Conservation (phyloP, 768 basidiomycete genomes). For the Leccinum truebloodii region DNA sequence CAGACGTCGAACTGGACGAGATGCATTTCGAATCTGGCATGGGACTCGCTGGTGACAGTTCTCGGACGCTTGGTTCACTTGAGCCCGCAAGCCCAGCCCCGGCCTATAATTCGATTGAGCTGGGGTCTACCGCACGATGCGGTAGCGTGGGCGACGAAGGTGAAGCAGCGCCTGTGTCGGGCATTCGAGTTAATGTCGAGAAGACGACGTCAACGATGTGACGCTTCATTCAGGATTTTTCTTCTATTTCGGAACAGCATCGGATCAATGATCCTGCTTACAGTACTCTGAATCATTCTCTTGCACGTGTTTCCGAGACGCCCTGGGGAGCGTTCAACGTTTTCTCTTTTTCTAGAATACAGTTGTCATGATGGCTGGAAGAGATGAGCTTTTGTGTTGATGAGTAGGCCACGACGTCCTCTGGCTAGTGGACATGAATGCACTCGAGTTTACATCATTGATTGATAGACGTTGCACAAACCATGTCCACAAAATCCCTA, state of each 20-base stretch:
- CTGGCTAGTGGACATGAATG: too few species aligned
- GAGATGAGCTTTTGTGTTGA: conserved; percentile 14
- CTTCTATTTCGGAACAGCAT: conserved; percentile 26
- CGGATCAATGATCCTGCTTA: conserved; percentile 28
- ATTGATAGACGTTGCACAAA: too few species aligned
- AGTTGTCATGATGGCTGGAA: conserved; percentile 13
- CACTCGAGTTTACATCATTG: too few species aligned
- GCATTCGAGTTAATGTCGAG: conserved; percentile 64
- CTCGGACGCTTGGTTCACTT: conserved; percentile 33
- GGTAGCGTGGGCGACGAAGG: conserved; percentile 25
- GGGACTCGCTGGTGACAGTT: conserved; percentile 50
- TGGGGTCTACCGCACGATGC: conserved; percentile 18
- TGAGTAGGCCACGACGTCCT: neutral
- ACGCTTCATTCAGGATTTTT: conserved; percentile 12
- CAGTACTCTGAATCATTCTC: conserved; percentile 18
- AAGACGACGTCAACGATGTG: conserved; percentile 55
- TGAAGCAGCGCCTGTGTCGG: conserved; percentile 28
- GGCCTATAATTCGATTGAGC: conserved; percentile 47
- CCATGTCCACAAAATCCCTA: too few species aligned
- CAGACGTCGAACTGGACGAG: conserved; percentile 58
- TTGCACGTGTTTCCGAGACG: conserved; percentile 19
- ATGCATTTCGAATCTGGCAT: conserved; percentile 50
- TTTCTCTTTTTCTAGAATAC: conserved; percentile 26
- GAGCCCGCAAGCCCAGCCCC: conserved; percentile 51
- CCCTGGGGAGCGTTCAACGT: conserved; percentile 11